Evolutionary conservation across 208 protist genomes (phyloP).

Genomic region (Angomonas ambiguus): DNA sequence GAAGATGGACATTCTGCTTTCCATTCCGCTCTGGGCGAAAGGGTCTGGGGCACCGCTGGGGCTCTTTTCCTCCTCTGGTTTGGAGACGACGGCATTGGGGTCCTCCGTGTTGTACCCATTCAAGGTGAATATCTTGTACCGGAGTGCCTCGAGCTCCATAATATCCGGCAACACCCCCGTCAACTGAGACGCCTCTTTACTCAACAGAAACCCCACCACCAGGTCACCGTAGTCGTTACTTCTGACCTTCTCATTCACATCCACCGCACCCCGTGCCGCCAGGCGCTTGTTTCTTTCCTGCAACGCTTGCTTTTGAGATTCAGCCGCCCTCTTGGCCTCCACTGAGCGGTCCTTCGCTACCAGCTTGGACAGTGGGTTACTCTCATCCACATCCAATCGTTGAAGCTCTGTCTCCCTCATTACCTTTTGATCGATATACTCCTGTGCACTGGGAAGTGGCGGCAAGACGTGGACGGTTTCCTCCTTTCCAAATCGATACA

Average conservation of each 20-base stretch:
- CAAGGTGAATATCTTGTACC: constrained; percentile 75
- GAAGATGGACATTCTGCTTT: background rate
- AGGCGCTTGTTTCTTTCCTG: constrained; percentile 16
- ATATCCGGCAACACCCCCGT: constrained; percentile 57
- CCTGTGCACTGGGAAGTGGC: constrained; percentile 31
- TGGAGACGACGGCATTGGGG: constrained; percentile 30
- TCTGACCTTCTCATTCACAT: constrained; percentile 20
- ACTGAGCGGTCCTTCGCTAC: constrained; percentile 7
- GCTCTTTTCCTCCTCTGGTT: background rate
- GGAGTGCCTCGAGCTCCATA: constrained; percentile 70
- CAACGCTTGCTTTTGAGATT: constrained; percentile 14
- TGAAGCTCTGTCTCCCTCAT: constrained; percentile 10
- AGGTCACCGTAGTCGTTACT: constrained; percentile 70
- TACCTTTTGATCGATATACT: constrained; percentile 18
- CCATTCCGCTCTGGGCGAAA: background rate
- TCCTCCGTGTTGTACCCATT: constrained; percentile 45
- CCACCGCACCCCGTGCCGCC: constrained; percentile 21
- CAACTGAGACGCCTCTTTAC: constrained; percentile 39
- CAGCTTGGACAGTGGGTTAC: constrained; percentile 27
- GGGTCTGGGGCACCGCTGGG: background rate
- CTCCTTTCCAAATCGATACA: constrained; percentile 58
- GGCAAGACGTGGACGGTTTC: constrained; percentile 82
- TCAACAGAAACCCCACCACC: constrained; percentile 68
- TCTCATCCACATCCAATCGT: constrained; percentile 6
- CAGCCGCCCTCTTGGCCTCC: background rate